Evolutionary conservation across 2,329 filamentous ascomycete genomes (phyloP).

Genomic region (Cytospora paraplurivora): DNA sequence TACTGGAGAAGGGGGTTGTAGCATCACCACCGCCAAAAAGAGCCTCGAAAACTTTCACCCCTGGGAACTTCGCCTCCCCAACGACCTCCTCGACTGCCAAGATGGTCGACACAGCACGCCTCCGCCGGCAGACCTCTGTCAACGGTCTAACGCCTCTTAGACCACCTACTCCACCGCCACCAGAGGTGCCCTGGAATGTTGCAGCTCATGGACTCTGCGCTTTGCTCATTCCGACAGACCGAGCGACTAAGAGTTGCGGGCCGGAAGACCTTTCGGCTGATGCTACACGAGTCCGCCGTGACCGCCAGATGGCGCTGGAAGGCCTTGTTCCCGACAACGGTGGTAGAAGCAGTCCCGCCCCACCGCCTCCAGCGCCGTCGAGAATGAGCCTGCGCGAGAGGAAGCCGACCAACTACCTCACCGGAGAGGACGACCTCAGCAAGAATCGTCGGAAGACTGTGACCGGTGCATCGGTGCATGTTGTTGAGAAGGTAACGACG

Average conservation of each 20-base stretch:
- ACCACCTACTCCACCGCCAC: constrained; percentile 67
- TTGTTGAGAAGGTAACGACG: constrained; percentile 45
- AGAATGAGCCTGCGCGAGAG: constrained; percentile 75
- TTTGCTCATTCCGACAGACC: constrained; percentile 74
- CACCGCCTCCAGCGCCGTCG: constrained; percentile 47
- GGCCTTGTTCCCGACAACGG: constrained; percentile 34
- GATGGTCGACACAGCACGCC: constrained; percentile 67
- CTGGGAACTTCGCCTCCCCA: constrained; percentile 80
- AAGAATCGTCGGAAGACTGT: constrained; percentile 64
- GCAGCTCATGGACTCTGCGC: constrained; percentile 84
- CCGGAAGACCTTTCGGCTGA: constrained; percentile 78
- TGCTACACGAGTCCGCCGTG: constrained; percentile 62
- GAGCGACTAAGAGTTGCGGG: constrained; percentile 74
- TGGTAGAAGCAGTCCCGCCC: constrained; percentile 34
- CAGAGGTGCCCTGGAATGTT: constrained; percentile 81
- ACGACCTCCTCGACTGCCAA: constrained; percentile 87
- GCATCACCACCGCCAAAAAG: constrained; percentile 52
- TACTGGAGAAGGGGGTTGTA: constrained; percentile 64
- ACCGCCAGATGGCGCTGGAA: constrained; percentile 60
- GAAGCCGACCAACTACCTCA: constrained; percentile 59
- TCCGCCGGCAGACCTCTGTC: constrained; percentile 65
- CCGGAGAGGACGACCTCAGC: constrained; percentile 49
- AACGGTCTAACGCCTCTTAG: constrained; percentile 47
- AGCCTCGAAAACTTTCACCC: constrained; percentile 57
- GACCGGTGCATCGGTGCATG: constrained; percentile 51